phyloP scores from a whole-genome alignment of 1,139 yeast genomes.

The Yamadazyma oceani region DNA sequence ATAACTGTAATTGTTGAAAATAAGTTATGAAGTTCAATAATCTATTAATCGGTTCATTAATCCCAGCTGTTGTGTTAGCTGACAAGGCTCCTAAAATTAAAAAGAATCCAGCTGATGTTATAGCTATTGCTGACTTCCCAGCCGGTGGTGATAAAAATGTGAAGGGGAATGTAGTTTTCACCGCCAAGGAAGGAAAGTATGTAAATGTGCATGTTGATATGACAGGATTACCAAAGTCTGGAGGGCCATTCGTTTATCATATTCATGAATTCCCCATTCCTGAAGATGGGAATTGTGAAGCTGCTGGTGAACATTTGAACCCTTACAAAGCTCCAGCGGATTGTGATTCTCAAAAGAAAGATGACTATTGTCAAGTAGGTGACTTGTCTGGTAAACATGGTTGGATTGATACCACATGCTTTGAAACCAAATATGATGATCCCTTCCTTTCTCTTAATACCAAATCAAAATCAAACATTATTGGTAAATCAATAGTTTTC shows the following conservation, averaged over 20 bases:
- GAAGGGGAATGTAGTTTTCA: slow-evolving; percentile 52
- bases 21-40: slow-evolving; percentile 3
- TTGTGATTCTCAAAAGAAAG: slow-evolving; percentile 47
- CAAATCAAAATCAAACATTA: slow-evolving; percentile 46
- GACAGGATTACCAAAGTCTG: slow-evolving; percentile 53
- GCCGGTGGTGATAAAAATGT: slow-evolving; percentile 38
- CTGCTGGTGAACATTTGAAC: slow-evolving; percentile 52
- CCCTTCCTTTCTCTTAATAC: slow-evolving; percentile 54
- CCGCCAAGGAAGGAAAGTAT: slow-evolving; percentile 42
- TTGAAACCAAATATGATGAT: slow-evolving; percentile 52
- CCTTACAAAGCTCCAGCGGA: slow-evolving; percentile 49
- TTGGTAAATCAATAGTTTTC: slow-evolving; percentile 53
- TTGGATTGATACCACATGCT: slow-evolving; percentile 53
- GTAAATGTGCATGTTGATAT: slow-evolving; percentile 62
- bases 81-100: slow-evolving; percentile 40
- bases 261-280: slow-evolving; percentile 53
- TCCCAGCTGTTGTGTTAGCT: slow-evolving; percentile 22
- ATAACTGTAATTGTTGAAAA: not conserved
- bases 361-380: slow-evolving; percentile 58
- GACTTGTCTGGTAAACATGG: slow-evolving; percentile 69
- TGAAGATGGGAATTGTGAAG: slow-evolving; percentile 44
- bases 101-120: slow-evolving; percentile 45
- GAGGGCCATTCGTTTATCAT: slow-evolving; percentile 63
- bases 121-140: slow-evolving; percentile 61
- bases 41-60: not conserved